Evolutionary conservation across 345 rosid species (phyloP), one percentile per base, ranked within the genome.

Genomic region (Euphorbia pulcherrima): DNA sequence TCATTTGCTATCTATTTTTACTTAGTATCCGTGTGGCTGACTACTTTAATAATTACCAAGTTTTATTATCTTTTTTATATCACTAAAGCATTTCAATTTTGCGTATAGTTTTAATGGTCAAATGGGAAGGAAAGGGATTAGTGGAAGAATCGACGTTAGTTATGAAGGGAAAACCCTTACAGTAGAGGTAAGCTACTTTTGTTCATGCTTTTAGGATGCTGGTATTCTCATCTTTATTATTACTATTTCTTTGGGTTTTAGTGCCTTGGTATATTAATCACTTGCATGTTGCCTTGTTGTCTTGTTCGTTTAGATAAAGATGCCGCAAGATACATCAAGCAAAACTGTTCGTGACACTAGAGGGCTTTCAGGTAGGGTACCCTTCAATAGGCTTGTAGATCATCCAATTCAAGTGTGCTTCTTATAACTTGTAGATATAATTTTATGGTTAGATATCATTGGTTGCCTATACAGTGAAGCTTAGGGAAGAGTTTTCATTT

Each of bases 261-360:
- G 41, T 58, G 21, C 37, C 11, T 66, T 5, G 8, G 61, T 62
- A 9, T 67, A 46, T 0, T 20, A n/a, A 40, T 28, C 33, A 8
- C 40, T 13, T 73, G 26, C n/a, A 39, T 60, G 20, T 44, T 37
- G 4, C 14, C 14, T 57, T 47, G 18, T 53, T 56, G 7, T 62
- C 35, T 56, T 18, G 37, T 74, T 51, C 58, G 52, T 30, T 83
- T 71, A 93, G 98, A 96, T 93, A 56, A 89, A 84, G 81, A 93
- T 93, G 98, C 98, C 98, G 58, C 98, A 93, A 77, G 98, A 93
- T 82, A 87, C 95, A 59, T 87, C 99, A 63, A 83, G 81, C 74
- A 79, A 73, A 72, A 64, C 67, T 6, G 92, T 93, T 35, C 91
- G 88, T 66, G 99, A 93, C 70, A 91, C 96, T 39, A 87, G 88